A percentile compares a stretch with the other conserved stretches of the same genome.
Conservation (phyloP, 306 rosid genomes). For the Fragaria nilgerrensis region DNA sequence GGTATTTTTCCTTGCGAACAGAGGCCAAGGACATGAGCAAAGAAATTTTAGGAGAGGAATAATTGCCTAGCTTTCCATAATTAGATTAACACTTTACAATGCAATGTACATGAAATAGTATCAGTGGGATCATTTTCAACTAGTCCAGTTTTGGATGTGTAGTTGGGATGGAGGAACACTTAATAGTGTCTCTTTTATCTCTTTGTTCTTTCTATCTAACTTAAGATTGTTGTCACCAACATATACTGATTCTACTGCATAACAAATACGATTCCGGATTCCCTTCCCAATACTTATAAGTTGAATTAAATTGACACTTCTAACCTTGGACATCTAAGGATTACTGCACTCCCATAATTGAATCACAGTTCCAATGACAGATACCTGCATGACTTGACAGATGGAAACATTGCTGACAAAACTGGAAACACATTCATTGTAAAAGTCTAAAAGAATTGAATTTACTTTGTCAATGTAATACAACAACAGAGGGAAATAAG, state of each 20-base stretch:
- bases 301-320: not conserved
- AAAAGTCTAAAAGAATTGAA: not conserved
- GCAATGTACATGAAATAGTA: not conserved
- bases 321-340: not conserved
- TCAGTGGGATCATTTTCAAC: not conserved
- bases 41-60: not conserved
- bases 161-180: not conserved
- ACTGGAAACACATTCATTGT: conserved; percentile 11
- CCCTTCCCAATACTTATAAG: not conserved
- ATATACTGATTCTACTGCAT: not conserved
- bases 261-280: not conserved
- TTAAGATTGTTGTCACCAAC: not conserved
- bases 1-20: not conserved
- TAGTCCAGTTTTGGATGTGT: not conserved
- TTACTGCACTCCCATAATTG: not conserved
- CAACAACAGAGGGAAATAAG: not conserved
- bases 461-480: not conserved
- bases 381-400: conserved; percentile 33
- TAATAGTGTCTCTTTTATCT: not conserved
- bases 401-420: conserved; percentile 41
- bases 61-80: not conserved
- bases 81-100: not conserved
- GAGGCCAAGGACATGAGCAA: not conserved
- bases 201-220: not conserved
- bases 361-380: not conserved